Percentiles rank a stretch among this genome's conserved stretches.
These are phyloP conservation scores for Groenewaldozyma tartarivorans DNA, from an alignment of 805 yeast genomes.

Conservation along the genomic window DNA sequence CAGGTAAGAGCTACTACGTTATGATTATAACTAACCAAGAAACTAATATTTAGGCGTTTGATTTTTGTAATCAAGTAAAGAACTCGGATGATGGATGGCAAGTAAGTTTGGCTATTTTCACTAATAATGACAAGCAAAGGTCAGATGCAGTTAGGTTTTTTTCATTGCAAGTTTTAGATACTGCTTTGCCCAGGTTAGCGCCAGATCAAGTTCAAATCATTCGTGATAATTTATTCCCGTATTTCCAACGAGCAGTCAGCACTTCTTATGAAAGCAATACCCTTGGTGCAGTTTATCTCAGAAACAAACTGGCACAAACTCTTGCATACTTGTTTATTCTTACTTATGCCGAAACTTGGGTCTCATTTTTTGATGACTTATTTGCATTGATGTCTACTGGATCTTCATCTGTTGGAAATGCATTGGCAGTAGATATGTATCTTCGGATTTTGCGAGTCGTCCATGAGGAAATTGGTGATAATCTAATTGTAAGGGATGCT, in stretches of 20 bases:
- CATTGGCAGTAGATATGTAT: constrained; percentile 57
- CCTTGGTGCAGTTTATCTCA: constrained; percentile 35
- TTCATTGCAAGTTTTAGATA: constrained; percentile 59
- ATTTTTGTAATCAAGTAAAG: constrained; percentile 35
- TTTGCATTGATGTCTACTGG: constrained; percentile 28
- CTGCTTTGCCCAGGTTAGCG: constrained; percentile 36
- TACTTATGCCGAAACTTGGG: constrained; percentile 41
- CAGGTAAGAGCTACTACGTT: constrained; percentile 30
- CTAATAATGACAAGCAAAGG: constrained; percentile 29
- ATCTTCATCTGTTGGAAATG: constrained; percentile 26
- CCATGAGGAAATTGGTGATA: constrained; percentile 92
- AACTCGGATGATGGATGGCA: constrained; percentile 40
- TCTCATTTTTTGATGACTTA: constrained; percentile 42
- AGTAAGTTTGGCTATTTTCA: constrained; percentile 33
- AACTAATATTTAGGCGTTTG: constrained; percentile 30
- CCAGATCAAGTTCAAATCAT: constrained; percentile 39
- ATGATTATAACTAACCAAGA: background rate
- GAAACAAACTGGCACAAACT: constrained; percentile 50
- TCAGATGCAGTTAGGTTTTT: constrained; percentile 55
- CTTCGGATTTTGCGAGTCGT: constrained; percentile 62
- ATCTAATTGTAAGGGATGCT: constrained; percentile 57
- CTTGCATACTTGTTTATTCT: constrained; percentile 43
- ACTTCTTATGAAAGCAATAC: constrained; percentile 9
- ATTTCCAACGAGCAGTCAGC: constrained; percentile 28
- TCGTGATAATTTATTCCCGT: constrained; percentile 40